Evolutionary conservation across 2,329 filamentous ascomycete species (phyloP).

Genomic region (Fusarium longipes): DNA sequence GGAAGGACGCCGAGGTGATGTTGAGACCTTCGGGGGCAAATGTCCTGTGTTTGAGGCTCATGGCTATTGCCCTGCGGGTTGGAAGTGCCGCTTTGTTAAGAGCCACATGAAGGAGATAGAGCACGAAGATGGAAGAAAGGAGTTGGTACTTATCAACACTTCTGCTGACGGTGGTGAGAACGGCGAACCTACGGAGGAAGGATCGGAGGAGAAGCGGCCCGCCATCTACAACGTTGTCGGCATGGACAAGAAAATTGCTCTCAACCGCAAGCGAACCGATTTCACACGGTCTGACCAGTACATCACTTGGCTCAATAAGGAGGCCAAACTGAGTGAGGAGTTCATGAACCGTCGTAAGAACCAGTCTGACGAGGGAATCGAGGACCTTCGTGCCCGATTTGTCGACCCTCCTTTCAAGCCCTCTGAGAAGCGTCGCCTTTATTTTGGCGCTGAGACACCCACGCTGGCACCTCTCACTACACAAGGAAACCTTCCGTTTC

Average conservation of each 20-base stretch:
- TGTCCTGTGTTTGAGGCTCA: constrained; percentile 85
- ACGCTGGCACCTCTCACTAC: constrained; percentile 95
- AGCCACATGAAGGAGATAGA: constrained; percentile 88
- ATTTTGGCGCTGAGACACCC: constrained; percentile 94
- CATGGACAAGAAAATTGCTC: constrained; percentile 75
- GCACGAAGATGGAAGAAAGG: constrained; percentile 81
- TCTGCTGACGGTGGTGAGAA: constrained; percentile 44
- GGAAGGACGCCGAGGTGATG: constrained; percentile 82
- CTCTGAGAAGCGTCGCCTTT: constrained; percentile 92
- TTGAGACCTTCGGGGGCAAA: constrained; percentile 78
- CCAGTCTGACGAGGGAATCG: constrained; percentile 57
- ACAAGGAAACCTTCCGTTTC: constrained; percentile 95
- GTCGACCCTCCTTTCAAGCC: constrained; percentile 88
- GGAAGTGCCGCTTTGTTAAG: constrained; percentile 91
- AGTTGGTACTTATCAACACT: constrained; percentile 73
- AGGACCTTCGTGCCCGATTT: constrained; percentile 83
- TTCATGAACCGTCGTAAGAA: constrained; percentile 57
- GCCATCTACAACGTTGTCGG: constrained; percentile 82
- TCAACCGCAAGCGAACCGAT: constrained; percentile 77
- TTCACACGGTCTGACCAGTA: constrained; percentile 82
- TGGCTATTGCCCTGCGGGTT: constrained; percentile 84
- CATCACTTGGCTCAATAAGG: constrained; percentile 79
- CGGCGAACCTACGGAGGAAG: constrained; percentile 51
- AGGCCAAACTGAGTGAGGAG: constrained; percentile 56
- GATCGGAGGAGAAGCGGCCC: constrained; percentile 64